Evolutionary conservation across 148 eudicot genomes (phyloP).

Genomic region (Cornus suecica): DNA sequence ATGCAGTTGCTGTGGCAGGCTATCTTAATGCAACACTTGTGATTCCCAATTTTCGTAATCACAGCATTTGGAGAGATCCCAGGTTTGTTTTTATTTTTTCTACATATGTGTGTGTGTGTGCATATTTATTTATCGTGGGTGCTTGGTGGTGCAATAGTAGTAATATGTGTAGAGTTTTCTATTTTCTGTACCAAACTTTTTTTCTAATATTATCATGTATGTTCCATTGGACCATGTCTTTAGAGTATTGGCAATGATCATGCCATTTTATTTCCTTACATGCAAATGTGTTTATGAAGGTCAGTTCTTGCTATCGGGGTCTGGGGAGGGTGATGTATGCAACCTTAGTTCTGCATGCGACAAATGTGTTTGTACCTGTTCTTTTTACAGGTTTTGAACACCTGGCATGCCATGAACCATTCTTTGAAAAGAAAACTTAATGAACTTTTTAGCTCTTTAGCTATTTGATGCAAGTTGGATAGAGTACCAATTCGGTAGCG

Average conservation of each 20-base stretch:
- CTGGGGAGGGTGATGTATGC: neutral
- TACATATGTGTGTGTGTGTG: neutral
- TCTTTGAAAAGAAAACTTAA: no score
- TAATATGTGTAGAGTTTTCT: neutral
- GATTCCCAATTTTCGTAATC: constrained; percentile 90
- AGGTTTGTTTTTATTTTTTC: constrained; percentile 45
- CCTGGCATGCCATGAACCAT: neutral
- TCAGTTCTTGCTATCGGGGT: no score
- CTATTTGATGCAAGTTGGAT: no score
- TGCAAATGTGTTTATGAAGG: neutral
- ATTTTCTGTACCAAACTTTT: neutral
- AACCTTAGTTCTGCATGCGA: no score
- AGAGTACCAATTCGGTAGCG: no score
- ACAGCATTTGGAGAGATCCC: constrained; percentile 99
- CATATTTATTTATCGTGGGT: neutral
- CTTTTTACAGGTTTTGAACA: neutral
- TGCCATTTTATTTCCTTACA: neutral
- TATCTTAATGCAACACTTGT: constrained; percentile 98
- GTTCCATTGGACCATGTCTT: neutral
- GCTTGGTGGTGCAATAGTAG: neutral
- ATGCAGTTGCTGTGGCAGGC: constrained; percentile 99
- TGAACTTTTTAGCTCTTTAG: no score
- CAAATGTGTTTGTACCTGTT: neutral
- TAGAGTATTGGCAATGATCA: neutral
- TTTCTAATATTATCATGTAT: neutral